Conservation (phyloP, 805 yeast species). For the Kodamaea fukazawae region DNA sequence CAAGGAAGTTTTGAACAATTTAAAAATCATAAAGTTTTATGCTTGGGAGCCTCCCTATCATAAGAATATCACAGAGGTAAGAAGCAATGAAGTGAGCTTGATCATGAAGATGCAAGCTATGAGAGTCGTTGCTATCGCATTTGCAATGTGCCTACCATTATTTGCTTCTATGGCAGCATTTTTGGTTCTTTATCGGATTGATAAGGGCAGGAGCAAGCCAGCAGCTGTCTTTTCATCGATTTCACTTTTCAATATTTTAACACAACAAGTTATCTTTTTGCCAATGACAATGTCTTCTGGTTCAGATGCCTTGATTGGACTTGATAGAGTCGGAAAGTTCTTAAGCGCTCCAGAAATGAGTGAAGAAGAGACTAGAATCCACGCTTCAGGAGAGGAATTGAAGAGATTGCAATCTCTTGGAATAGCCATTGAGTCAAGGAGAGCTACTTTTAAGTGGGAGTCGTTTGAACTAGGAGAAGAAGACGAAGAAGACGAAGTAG, state of each 20-base stretch:
- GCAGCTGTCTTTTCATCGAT: constrained; percentile 70
- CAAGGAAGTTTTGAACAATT: constrained; percentile 73
- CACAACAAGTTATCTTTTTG: constrained; percentile 62
- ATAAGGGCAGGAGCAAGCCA: constrained; percentile 40
- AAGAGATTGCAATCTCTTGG: constrained; percentile 23
- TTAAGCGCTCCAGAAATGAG: constrained; percentile 42
- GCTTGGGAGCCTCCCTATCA: constrained; percentile 89
- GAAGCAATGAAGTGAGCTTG: constrained; percentile 59
- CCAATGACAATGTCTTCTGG: constrained; percentile 70
- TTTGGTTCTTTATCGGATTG: constrained; percentile 35
- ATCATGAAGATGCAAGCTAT: constrained; percentile 63
- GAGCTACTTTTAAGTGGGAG: constrained; percentile 70
- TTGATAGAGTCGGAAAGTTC: constrained; percentile 54
- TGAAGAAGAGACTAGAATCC: constrained; percentile 25
- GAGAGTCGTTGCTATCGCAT: constrained; percentile 60
- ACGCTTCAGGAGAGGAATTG: constrained; percentile 22
- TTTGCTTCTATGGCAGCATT: constrained; percentile 65
- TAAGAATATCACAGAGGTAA: constrained; percentile 49
- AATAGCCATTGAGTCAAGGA: constrained; percentile 47
- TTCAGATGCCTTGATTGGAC: constrained; percentile 64
- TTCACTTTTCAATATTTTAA: constrained; percentile 61
- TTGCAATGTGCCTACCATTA: constrained; percentile 64
- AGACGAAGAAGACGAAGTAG: not conserved
- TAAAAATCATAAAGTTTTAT: constrained; percentile 82
- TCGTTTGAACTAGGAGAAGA: constrained; percentile 14